Conservation (phyloP, 306 rosid species). For the Carpinus fangiana region DNA sequence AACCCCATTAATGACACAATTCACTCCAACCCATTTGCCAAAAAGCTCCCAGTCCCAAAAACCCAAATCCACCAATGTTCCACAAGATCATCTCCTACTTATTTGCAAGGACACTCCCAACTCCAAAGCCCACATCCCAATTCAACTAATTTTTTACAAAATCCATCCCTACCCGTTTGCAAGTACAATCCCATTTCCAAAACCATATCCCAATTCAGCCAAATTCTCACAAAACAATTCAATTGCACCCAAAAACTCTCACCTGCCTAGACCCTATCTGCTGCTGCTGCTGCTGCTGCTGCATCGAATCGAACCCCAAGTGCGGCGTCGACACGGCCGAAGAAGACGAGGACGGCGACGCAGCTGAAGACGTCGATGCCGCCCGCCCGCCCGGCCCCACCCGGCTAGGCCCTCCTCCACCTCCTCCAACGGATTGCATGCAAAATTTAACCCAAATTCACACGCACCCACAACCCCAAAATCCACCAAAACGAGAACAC, state of each 20-base stretch:
- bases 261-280: slow-evolving; percentile 88
- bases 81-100: slow-evolving; percentile 27
- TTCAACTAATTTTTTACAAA: slow-evolving; percentile 22
- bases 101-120: slow-evolving; percentile 27
- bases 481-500: slow-evolving; percentile 22
- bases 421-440: slow-evolving; percentile 86
- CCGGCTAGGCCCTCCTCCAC: slow-evolving; percentile 76
- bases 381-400: slow-evolving; percentile 76
- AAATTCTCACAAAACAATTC: slow-evolving; percentile 25
- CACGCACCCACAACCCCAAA: slow-evolving; percentile 30
- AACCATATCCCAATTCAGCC: slow-evolving; percentile 27
- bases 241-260: slow-evolving; percentile 34
- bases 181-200: slow-evolving; percentile 15
- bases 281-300: slow-evolving; percentile 77
- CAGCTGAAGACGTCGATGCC: slow-evolving; percentile 71
- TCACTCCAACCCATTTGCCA: slow-evolving; percentile 10
- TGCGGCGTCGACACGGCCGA: slow-evolving; percentile 86
- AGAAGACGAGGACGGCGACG: slow-evolving; percentile 81
- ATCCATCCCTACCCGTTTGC: slow-evolving; percentile 5
- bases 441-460: slow-evolving; percentile 46
- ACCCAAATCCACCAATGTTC: not conserved
- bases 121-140: slow-evolving; percentile 26
- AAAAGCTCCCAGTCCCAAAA: slow-evolving; percentile 8
- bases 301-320: slow-evolving; percentile 72
- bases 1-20: not conserved